phyloP scores from a whole-genome alignment of 768 basidiomycete genomes.

The Rhodocollybia butyracea region DNA sequence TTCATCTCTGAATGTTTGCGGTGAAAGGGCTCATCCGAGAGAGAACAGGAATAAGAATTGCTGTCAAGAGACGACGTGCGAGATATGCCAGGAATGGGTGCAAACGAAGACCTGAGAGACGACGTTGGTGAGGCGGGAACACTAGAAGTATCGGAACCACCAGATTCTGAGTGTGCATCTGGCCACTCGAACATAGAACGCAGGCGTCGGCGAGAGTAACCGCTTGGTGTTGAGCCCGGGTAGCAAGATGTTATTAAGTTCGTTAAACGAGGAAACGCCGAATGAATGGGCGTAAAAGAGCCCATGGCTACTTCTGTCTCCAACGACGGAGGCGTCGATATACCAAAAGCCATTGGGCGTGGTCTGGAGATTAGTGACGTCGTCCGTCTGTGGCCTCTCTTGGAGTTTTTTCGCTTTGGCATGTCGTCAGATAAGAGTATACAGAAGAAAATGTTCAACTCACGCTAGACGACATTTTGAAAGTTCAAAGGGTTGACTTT shows the following conservation, averaged over 20 bases:
- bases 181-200: slow-evolving; percentile 10
- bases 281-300: slow-evolving; percentile 36
- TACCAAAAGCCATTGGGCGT: slow-evolving; percentile 21
- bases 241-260: slow-evolving; percentile 14
- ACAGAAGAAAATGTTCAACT: neutral
- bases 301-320: slow-evolving; percentile 24
- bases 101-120: slow-evolving; percentile 8
- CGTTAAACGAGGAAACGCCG: slow-evolving; percentile 29
- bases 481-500: neutral
- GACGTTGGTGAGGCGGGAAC: slow-evolving; percentile 12
- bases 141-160: slow-evolving; percentile 3
- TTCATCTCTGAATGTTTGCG: slow-evolving; percentile 26
- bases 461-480: slow-evolving; percentile 1
- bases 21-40: slow-evolving; percentile 10
- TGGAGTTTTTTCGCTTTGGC: neutral
- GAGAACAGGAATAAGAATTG: slow-evolving; percentile 16
- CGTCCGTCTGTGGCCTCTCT: neutral
- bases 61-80: slow-evolving; percentile 32
- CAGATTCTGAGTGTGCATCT: neutral
- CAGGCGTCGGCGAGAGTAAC: slow-evolving; percentile 15
- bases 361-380: slow-evolving; percentile 21
- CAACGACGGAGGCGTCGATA: slow-evolving; percentile 18
- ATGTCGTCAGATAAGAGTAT: neutral
- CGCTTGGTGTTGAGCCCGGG: slow-evolving; percentile 18
- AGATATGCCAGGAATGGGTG: slow-evolving; percentile 35